Evolutionary conservation across 345 rosid genomes (phyloP).

Genomic region (Sisymbrium irio): DNA sequence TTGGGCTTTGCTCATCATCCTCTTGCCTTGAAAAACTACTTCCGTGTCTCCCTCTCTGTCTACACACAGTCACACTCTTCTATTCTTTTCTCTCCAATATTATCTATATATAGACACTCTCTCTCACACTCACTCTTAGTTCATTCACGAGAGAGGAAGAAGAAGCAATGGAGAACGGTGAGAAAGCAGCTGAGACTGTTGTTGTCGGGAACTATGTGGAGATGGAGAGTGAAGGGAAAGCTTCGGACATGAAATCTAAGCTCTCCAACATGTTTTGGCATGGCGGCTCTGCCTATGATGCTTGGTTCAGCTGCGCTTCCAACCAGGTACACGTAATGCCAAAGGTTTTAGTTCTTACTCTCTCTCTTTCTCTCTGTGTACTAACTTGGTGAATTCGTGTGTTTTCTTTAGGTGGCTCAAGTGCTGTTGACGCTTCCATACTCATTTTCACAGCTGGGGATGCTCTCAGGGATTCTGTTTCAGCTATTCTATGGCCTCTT

Average conservation of each 20-base stretch:
- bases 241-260: slow-evolving; percentile 53
- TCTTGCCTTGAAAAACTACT: slow-evolving; percentile 36
- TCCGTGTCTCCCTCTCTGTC: slow-evolving; percentile 40
- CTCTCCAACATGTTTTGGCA: slow-evolving; percentile 83
- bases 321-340: slow-evolving; percentile 51
- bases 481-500: slow-evolving; percentile 91
- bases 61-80: slow-evolving; percentile 35
- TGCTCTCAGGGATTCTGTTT: slow-evolving; percentile 88
- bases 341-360: neutral
- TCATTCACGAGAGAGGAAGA: slow-evolving; percentile 1
- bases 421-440: slow-evolving; percentile 94
- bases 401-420: slow-evolving; percentile 82
- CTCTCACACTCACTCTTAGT: neutral
- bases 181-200: slow-evolving; percentile 86
- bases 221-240: slow-evolving; percentile 83
- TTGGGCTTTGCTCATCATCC: slow-evolving; percentile 30
- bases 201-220: slow-evolving; percentile 88
- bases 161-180: slow-evolving; percentile 45
- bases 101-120: neutral
- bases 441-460: slow-evolving; percentile 97
- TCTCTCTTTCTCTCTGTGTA: neutral
- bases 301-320: slow-evolving; percentile 99
- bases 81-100: slow-evolving; percentile 21
- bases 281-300: slow-evolving; percentile 96
- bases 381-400: neutral